Percentiles rank a stretch among this genome's conserved stretches.
These are phyloP conservation scores for Fraxinus baroniana DNA, from an alignment of 305 asterid genomes.

Conservation along the genomic window DNA sequence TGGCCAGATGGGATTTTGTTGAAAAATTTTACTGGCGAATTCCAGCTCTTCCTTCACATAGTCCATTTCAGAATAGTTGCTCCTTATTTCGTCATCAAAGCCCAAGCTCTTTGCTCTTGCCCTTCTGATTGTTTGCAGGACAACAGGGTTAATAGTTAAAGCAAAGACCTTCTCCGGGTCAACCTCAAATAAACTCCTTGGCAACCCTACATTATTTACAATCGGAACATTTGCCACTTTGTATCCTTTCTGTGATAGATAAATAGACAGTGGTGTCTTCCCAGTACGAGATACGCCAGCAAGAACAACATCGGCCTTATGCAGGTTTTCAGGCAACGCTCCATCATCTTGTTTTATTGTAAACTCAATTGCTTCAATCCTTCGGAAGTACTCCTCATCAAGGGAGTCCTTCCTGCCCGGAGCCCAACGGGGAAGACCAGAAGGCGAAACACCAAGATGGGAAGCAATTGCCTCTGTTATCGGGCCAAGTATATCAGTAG, in stretches of 20 bases:
- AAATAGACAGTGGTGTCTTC: slow-evolving; percentile 86
- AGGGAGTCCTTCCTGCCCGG: slow-evolving; percentile 59
- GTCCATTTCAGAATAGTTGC: slow-evolving; percentile 76
- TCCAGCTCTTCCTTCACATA: slow-evolving; percentile 65
- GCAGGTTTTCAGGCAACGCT: slow-evolving; percentile 74
- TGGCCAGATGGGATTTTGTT: slow-evolving; percentile 84
- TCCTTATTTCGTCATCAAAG: slow-evolving; percentile 33
- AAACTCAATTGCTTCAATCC: slow-evolving; percentile 30
- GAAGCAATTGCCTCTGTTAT: slow-evolving; percentile 70
- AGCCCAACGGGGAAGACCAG: slow-evolving; percentile 93
- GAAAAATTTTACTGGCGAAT: slow-evolving; percentile 60
- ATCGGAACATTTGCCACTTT: slow-evolving; percentile 91
- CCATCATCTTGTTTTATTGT: slow-evolving; percentile 97
- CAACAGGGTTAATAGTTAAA: slow-evolving; percentile 65
- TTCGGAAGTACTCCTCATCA: slow-evolving; percentile 42
- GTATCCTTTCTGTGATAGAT: slow-evolving; percentile 85
- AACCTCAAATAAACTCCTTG: slow-evolving; percentile 60
- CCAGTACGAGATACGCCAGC: slow-evolving; percentile 91
- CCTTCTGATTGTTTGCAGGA: slow-evolving; percentile 68
- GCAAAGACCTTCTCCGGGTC: slow-evolving; percentile 86
- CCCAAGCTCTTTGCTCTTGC: slow-evolving; percentile 86
- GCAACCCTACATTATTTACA: slow-evolving; percentile 65
- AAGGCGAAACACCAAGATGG: slow-evolving; percentile 75
- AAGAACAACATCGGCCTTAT: slow-evolving; percentile 71
- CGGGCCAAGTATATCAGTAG: slow-evolving; percentile 70